phyloP scores from a whole-genome alignment of 345 rosid species.

The Hirschfeldia incana region DNA sequence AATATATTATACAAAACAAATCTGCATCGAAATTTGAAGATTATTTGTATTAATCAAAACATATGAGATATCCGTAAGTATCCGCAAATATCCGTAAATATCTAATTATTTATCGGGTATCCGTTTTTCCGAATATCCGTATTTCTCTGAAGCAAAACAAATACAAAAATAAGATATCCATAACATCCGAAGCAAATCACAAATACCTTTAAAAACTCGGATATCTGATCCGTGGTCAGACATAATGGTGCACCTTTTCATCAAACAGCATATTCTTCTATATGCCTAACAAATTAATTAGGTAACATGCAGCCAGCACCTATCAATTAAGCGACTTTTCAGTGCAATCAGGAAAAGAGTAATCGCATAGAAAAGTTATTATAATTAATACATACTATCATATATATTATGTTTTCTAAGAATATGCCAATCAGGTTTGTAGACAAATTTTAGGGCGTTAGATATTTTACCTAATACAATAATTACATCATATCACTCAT shows the following conservation, averaged over 20 bases:
- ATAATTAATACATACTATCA: neutral
- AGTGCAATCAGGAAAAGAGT: slow-evolving; percentile 1
- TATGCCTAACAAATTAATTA: neutral
- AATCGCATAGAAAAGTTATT: neutral
- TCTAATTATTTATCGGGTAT: too few species aligned
- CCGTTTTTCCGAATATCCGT: too few species aligned
- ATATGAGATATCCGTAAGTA: too few species aligned
- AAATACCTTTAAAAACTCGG: too few species aligned
- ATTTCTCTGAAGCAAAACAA: too few species aligned
- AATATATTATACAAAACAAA: too few species aligned
- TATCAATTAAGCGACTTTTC: slow-evolving; percentile 1
- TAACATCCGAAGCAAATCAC: too few species aligned
- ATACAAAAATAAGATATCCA: too few species aligned
- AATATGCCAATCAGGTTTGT: neutral
- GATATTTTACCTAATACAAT: neutral
- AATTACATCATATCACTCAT: neutral
- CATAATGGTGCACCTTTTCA: slow-evolving; percentile 11
- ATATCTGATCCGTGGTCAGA: too few species aligned
- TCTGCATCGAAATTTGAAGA: too few species aligned
- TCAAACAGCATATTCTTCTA: neutral
- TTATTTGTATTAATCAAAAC: too few species aligned
- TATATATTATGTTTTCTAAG: neutral
- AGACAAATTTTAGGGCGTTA: neutral
- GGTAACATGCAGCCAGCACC: neutral
- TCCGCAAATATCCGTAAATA: too few species aligned